phyloP scores from a whole-genome alignment of 164 flowering plant species.

The Vitis vinifera region DNA sequence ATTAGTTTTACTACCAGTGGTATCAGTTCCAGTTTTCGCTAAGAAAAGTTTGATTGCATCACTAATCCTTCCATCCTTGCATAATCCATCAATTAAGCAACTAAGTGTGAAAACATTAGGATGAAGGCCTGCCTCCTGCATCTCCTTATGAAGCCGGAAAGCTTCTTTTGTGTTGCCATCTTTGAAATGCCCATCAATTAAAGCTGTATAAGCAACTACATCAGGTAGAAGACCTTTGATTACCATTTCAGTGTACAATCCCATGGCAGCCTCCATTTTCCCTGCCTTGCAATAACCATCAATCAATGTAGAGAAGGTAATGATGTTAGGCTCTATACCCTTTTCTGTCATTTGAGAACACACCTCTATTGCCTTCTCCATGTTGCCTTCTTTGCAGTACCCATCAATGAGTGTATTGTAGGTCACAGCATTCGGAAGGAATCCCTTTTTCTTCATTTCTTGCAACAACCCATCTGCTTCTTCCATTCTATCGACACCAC shows the following conservation, averaged over 20 bases:
- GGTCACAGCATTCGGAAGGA: slow-evolving; percentile 43
- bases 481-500: slow-evolving; percentile 32
- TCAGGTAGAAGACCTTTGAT: slow-evolving; percentile 69
- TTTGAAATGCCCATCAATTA: slow-evolving; percentile 72
- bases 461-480: slow-evolving; percentile 46
- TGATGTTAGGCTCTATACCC: slow-evolving; percentile 57
- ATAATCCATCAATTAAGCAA: slow-evolving; percentile 68
- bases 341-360: slow-evolving; percentile 63
- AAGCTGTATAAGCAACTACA: slow-evolving; percentile 61
- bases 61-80: slow-evolving; percentile 52
- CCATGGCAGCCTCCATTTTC: slow-evolving; percentile 61
- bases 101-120: slow-evolving; percentile 56
- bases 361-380: slow-evolving; percentile 58
- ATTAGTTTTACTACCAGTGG: slow-evolving; percentile 3
- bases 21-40: slow-evolving; percentile 21
- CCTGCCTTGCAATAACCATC: slow-evolving; percentile 62
- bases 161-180: slow-evolving; percentile 55
- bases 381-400: slow-evolving; percentile 50
- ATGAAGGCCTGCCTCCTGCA: slow-evolving; percentile 45
- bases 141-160: slow-evolving; percentile 46
- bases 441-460: slow-evolving; percentile 46
- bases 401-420: slow-evolving; percentile 72
- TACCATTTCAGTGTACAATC: slow-evolving; percentile 67
- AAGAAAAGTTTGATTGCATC: slow-evolving; percentile 54
- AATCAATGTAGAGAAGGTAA: slow-evolving; percentile 65